Evolutionary conservation across 2,329 filamentous ascomycete species (phyloP).

Genomic region (Cercospora sojina): DNA sequence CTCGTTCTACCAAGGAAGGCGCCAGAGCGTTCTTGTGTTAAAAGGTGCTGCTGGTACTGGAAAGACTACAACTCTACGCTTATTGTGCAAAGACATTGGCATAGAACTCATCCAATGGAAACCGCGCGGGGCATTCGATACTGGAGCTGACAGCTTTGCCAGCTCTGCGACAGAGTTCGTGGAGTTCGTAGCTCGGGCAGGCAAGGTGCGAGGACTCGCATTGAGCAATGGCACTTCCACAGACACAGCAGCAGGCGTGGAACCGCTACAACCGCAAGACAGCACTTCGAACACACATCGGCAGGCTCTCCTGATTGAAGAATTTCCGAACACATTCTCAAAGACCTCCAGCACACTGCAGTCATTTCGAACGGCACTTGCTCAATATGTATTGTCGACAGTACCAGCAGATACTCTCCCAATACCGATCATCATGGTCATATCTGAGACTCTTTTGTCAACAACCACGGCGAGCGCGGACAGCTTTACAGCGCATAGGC

Average conservation of each 20-base stretch:
- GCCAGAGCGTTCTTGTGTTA: conserved; percentile 55
- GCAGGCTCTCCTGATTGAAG: conserved; percentile 50
- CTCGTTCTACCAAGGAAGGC: conserved; percentile 63
- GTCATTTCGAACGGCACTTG: conserved; percentile 67
- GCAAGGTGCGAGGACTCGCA: conserved; percentile 74
- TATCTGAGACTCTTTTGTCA: conserved; percentile 86
- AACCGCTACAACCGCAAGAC: conserved; percentile 11
- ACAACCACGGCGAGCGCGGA: conserved; percentile 82
- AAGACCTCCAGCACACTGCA: conserved; percentile 46
- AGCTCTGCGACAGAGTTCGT: conserved; percentile 82
- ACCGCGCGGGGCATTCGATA: conserved; percentile 68
- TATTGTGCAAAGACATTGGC: conserved; percentile 74
- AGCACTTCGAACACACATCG: not conserved
- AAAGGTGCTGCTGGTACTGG: conserved; percentile 89
- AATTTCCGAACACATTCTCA: conserved; percentile 52
- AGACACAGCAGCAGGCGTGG: not conserved
- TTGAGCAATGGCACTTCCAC: conserved; percentile 33
- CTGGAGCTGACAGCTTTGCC: conserved; percentile 60
- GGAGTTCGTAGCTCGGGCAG: conserved; percentile 81
- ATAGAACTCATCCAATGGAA: conserved; percentile 86
- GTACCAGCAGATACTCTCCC: conserved; percentile 17
- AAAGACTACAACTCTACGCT: conserved; percentile 81
- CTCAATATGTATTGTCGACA: conserved; percentile 67
- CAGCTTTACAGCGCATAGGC: conserved; percentile 86
- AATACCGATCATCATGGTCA: conserved; percentile 75